Evolutionary conservation across 176 grass and related monocot species (phyloP).

Genomic region (Hordeum marinum): DNA sequence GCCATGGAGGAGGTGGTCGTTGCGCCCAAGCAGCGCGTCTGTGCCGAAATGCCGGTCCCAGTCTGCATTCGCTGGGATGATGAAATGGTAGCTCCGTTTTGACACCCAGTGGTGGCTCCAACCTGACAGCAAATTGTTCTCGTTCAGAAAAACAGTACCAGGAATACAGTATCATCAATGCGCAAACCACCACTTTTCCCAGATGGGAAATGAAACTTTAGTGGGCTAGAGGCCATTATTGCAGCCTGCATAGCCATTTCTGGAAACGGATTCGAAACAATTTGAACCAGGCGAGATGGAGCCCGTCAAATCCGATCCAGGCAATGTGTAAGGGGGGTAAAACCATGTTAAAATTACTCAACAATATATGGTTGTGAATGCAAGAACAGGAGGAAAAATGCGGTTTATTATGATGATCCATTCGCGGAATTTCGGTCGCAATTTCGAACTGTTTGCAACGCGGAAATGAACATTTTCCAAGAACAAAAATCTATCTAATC

Average conservation of each 20-base stretch:
- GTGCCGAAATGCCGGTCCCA: constrained; percentile 49
- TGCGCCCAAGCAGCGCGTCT: constrained; percentile 36
- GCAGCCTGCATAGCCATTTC: constrained; percentile 7
- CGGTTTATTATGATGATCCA: not conserved
- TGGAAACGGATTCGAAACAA: constrained; percentile 13
- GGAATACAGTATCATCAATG: constrained; percentile 7
- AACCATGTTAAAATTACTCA: no score
- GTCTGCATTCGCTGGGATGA: constrained; percentile 50
- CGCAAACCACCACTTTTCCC: constrained; percentile 26
- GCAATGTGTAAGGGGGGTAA: not conserved
- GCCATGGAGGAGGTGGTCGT: constrained; percentile 76
- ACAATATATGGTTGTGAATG: not conserved
- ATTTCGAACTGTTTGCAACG: not conserved
- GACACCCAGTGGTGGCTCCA: constrained; percentile 93
- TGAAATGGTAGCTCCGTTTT: constrained; percentile 83
- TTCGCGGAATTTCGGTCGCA: not conserved
- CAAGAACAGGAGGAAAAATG: constrained; percentile 10
- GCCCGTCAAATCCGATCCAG: not conserved
- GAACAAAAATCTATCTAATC: not conserved
- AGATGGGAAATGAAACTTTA: constrained; percentile 14
- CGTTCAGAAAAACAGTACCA: not conserved
- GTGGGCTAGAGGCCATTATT: constrained; percentile 26
- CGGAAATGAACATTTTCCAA: not conserved
- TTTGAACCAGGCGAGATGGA: constrained; percentile 10
- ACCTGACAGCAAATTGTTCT: constrained; percentile 51